These are phyloP conservation scores for Teunomyces cretensis DNA, from an alignment of 805 yeast species.

Conservation along the genomic window DNA sequence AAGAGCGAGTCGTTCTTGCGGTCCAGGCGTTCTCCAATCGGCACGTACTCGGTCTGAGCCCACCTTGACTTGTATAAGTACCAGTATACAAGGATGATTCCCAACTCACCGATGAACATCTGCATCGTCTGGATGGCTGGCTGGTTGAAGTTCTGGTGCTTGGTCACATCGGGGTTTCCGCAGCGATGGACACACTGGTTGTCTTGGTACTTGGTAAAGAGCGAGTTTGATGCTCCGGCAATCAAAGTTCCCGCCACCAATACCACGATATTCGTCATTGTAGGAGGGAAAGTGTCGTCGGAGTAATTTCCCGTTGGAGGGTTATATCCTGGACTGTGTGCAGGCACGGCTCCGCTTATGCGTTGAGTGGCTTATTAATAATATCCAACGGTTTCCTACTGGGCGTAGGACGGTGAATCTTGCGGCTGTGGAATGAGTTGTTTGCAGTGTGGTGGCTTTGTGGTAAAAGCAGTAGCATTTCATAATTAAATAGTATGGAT, in stretches of 20 bases:
- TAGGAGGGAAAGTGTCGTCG: not conserved
- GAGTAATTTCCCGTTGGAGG: not conserved
- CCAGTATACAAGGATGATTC: constrained; percentile 45
- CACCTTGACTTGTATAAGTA: constrained; percentile 20
- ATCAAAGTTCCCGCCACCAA: constrained; percentile 53
- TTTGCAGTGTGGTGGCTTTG: too few species aligned
- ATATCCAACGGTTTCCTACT: not conserved
- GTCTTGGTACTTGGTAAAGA: constrained; percentile 75
- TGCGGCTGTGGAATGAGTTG: too few species aligned
- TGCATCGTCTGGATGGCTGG: constrained; percentile 79
- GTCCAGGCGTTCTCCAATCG: constrained; percentile 11
- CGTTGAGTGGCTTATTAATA: not conserved
- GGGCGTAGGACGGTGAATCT: too few species aligned
- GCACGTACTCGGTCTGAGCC: constrained; percentile 11
- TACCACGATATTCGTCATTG: constrained; percentile 1
- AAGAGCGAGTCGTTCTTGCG: constrained; percentile 11
- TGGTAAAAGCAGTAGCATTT: too few species aligned
- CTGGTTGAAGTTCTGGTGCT: constrained; percentile 61
- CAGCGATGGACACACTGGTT: constrained; percentile 67
- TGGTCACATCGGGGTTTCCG: constrained; percentile 38
- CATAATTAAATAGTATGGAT: too few species aligned
- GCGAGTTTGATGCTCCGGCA: constrained; percentile 72
- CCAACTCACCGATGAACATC: constrained; percentile 75
- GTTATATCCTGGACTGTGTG: not conserved
- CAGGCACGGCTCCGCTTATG: not conserved